phyloP scores from a whole-genome alignment of 139 green algal species.

The Nannochloris sp. region DNA sequence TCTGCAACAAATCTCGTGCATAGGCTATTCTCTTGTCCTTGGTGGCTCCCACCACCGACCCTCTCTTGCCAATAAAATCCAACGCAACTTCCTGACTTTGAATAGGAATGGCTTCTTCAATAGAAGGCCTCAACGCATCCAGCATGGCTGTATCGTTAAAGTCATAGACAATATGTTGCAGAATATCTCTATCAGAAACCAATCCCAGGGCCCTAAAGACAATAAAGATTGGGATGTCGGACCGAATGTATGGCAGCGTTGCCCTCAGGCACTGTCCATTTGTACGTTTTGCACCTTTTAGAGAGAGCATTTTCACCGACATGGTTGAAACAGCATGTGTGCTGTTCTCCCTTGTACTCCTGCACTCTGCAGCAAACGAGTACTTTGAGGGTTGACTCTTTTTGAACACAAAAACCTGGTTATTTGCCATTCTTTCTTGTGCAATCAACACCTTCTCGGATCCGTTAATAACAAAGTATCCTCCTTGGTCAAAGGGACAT shows the following conservation, averaged over 20 bases:
- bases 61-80: constrained; percentile 94
- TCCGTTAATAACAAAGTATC: constrained; percentile 99
- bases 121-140: constrained; percentile 80
- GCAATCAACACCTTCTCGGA: constrained; percentile 98
- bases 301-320: constrained; percentile 76
- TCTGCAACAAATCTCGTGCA: constrained; percentile 82
- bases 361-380: constrained; percentile 69
- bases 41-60: constrained; percentile 43
- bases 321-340: constrained; percentile 70
- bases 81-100: constrained; percentile 81
- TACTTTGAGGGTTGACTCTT: constrained; percentile 95
- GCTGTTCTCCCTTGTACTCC: constrained; percentile 76
- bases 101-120: constrained; percentile 93
- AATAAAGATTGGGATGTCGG: constrained; percentile 80
- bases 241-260: constrained; percentile 67
- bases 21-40: constrained; percentile 84
- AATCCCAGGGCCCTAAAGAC: constrained; percentile 81
- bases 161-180: constrained; percentile 88
- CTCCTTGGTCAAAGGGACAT: constrained; percentile 93
- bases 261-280: constrained; percentile 47
- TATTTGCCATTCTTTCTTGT: constrained; percentile 93
- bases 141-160: constrained; percentile 85
- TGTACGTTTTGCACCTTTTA: constrained; percentile 30
- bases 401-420: constrained; percentile 97
- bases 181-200: constrained; percentile 70